Conservation (phyloP, 495 filamentous ascomycete genomes). For the Antarctomyces pellizariae region DNA sequence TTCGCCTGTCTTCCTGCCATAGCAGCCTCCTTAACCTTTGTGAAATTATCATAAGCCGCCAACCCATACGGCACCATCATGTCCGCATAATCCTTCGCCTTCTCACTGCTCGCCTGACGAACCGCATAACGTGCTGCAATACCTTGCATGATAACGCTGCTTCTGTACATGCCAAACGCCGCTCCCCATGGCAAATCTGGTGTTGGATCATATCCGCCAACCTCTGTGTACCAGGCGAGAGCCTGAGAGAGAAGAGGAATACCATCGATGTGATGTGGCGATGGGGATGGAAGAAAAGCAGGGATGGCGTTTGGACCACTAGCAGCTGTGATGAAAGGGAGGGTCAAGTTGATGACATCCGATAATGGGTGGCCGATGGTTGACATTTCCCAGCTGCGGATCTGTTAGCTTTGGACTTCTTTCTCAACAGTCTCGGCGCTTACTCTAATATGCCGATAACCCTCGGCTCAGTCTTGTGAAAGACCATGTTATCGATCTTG, state of each 20-base stretch:
- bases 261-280: too few relatives aligned
- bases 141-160: slow-evolving; percentile 74
- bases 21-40: slow-evolving; percentile 19
- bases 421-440: slow-evolving; percentile 11
- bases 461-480: slow-evolving; percentile 63
- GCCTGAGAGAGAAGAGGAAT: too few relatives aligned
- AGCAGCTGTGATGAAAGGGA: slow-evolving; percentile 32
- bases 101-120: slow-evolving; percentile 73
- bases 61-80: slow-evolving; percentile 42
- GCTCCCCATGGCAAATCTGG: slow-evolving; percentile 44
- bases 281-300: too few relatives aligned
- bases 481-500: slow-evolving; percentile 95
- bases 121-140: slow-evolving; percentile 69
- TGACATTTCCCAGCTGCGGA: slow-evolving; percentile 69
- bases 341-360: slow-evolving; percentile 61
- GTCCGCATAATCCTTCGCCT: slow-evolving; percentile 46
- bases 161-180: slow-evolving; percentile 34
- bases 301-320: slow-evolving; percentile 2
- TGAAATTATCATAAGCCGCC: slow-evolving; percentile 48
- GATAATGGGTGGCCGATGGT: slow-evolving; percentile 86
- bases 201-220: slow-evolving; percentile 41
- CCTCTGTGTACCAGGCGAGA: slow-evolving; percentile 52
- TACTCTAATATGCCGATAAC: slow-evolving; percentile 86
- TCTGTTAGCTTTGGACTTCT: slow-evolving; percentile 6
- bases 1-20: slow-evolving; percentile 19